Evolutionary conservation across 352 stramenopile species (phyloP).

Genomic region (Pythium utonaiense): DNA sequence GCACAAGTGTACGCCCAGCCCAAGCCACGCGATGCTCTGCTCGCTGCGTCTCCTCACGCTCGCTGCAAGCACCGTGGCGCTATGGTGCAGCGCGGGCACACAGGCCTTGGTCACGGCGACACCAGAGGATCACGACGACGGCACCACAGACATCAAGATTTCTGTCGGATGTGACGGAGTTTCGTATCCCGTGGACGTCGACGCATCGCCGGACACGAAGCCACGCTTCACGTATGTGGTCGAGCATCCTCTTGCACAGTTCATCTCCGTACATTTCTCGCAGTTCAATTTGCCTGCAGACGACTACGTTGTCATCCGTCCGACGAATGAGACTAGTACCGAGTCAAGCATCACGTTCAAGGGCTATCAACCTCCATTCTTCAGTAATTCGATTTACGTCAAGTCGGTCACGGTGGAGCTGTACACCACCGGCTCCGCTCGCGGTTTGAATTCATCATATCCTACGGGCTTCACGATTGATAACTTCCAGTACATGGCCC

Average conservation of each 20-base stretch:
- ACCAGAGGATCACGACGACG: not conserved
- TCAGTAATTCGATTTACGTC: slow-evolving; percentile 31
- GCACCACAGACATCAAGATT: not conserved
- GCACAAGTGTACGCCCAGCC: not conserved
- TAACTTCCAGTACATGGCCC: not conserved
- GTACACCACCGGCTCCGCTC: slow-evolving; percentile 21
- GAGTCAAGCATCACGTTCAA: slow-evolving; percentile 33
- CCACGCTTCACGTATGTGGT: slow-evolving; percentile 37
- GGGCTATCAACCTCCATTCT: slow-evolving; percentile 32
- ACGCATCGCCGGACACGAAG: slow-evolving; percentile 13
- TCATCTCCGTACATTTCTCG: slow-evolving; percentile 58
- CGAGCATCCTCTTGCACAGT: slow-evolving; percentile 39
- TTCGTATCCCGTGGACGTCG: slow-evolving; percentile 1
- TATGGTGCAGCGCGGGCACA: not conserved
- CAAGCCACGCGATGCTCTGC: not conserved
- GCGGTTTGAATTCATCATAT: not conserved
- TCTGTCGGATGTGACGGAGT: not conserved
- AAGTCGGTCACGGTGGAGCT: slow-evolving; percentile 46
- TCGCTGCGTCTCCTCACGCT: not conserved
- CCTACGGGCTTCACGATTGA: not conserved
- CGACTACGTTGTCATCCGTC: slow-evolving; percentile 48
- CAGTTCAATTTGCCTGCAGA: slow-evolving; percentile 49
- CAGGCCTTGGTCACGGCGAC: not conserved
- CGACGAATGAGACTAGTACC: slow-evolving; percentile 18
- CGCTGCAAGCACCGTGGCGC: not conserved